phyloP scores from a whole-genome alignment of 75 land plant species.

The Isoetes taiwanensis region DNA sequence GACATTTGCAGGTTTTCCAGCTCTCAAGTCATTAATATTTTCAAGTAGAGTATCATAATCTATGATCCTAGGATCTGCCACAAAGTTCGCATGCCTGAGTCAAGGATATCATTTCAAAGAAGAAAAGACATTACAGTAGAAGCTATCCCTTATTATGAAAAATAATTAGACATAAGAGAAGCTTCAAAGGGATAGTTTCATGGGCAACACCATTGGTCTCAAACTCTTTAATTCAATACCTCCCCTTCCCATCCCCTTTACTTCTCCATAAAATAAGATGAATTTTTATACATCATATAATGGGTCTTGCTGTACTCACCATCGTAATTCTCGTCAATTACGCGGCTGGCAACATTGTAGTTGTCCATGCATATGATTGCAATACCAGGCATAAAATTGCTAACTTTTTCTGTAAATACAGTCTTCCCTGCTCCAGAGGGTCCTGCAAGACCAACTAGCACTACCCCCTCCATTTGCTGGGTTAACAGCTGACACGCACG shows the following conservation, averaged over 20 bases:
- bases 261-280: too few relatives aligned
- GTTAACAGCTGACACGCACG: constrained; percentile 75
- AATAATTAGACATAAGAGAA: too few relatives aligned
- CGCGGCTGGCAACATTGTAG: constrained; percentile 75
- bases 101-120: too few relatives aligned
- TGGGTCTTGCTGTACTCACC: constrained; percentile 33
- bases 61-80: constrained; percentile 78
- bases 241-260: too few relatives aligned
- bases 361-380: constrained; percentile 81
- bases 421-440: constrained; percentile 93
- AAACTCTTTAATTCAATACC: too few relatives aligned
- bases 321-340: constrained; percentile 81
- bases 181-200: too few relatives aligned
- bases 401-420: constrained; percentile 72
- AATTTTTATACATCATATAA: too few relatives aligned
- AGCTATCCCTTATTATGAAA: too few relatives aligned
- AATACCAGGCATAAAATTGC: constrained; percentile 74
- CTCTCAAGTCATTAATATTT: constrained; percentile 55
- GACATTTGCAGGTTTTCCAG: constrained; percentile 57
- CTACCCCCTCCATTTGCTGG: constrained; percentile 66
- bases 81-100: background rate
- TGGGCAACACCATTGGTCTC: too few relatives aligned
- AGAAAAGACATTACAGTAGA: too few relatives aligned
- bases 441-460: constrained; percentile 72
- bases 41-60: constrained; percentile 85